Base-by-base conservation (phyloP, 2,329 filamentous ascomycete genomes). In the Trichoderma citrinoviride region DNA sequence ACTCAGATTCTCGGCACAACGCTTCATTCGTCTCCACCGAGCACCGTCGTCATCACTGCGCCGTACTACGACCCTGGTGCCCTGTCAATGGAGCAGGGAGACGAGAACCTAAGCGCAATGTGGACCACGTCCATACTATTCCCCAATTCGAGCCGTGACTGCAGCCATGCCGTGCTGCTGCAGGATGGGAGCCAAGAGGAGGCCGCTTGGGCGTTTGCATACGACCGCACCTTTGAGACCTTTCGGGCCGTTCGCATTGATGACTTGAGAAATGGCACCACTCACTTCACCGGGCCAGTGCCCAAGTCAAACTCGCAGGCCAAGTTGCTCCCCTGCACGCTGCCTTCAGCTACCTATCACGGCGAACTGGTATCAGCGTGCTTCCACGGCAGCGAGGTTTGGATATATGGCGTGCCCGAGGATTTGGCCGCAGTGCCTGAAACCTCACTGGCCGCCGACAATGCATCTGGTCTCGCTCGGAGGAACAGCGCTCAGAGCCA, bases 41-140 rank as follows among this genome's bases (percentile, higher is more conserved):
- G 84, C 70, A 90, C 91, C 0, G 90, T 94, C 46, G 87, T 92
- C 55, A 82, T 95, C 40, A 92, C 90, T 0, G 90, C 90, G 0
- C 91, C 91, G 1, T 93, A 93, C 72, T 92, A 91, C 74, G 88
- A 91, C 47, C 90, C 87, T 0, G 88, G 88, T 41, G 86, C 85
- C 68, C 82, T 87, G 56, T 81, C 89, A 67, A 83, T 81, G 14
- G 87, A 89, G 65, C 86, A 91, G 65, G 84, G 87, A 67, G 87
- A 89, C 65, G 87, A 91, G 65, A 84, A 87, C 67, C 83, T 92
- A 67, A 90, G 88, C 73, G 85, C 88, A 25, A 83, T 94, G 72
- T 95, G 91, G 91, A 94, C 91, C 7, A 92, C 90, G 0, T 93
- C 92, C 40, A 93, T 95, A 52, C 79, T 95, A 3, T 94, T 94